These are phyloP conservation scores for Didymella keratinophila DNA, from an alignment of 2,329 filamentous ascomycete genomes.

Conservation along the genomic window DNA sequence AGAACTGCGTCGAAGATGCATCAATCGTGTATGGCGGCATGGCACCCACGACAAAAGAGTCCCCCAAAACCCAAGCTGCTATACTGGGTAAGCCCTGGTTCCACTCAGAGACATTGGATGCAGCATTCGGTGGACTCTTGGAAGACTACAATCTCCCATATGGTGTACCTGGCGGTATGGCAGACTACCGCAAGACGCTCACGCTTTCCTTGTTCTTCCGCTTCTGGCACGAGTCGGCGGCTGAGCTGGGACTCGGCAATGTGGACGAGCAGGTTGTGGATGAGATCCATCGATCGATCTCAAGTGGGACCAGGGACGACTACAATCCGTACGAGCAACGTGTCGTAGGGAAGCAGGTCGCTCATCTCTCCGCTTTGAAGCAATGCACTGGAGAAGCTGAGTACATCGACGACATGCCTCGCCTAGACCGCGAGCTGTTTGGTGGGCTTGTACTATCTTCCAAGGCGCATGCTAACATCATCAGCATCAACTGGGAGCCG, in stretches of 20 bases:
- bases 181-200: slow-evolving; percentile 87
- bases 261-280: slow-evolving; percentile 75
- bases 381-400: slow-evolving; percentile 92
- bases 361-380: slow-evolving; percentile 88
- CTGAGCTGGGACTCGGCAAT: slow-evolving; percentile 62
- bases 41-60: slow-evolving; percentile 86
- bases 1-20: slow-evolving; percentile 73
- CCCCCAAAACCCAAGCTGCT: slow-evolving; percentile 75
- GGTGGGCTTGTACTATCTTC: slow-evolving; percentile 87
- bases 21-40: slow-evolving; percentile 92
- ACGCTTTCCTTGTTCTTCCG: slow-evolving; percentile 93
- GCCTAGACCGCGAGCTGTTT: slow-evolving; percentile 83
- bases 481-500: slow-evolving; percentile 76
- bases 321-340: slow-evolving; percentile 81
- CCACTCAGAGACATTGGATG: slow-evolving; percentile 82
- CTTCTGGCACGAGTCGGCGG: slow-evolving; percentile 91
- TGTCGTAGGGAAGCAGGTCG: slow-evolving; percentile 81
- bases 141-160: slow-evolving; percentile 86
- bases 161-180: slow-evolving; percentile 94
- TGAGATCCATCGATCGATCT: slow-evolving; percentile 85
- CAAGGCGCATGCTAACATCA: slow-evolving; percentile 84
- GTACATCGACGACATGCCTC: slow-evolving; percentile 92
- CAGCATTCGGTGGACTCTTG: slow-evolving; percentile 81
- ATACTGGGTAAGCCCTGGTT: slow-evolving; percentile 79
- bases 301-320: slow-evolving; percentile 77